Conservation (phyloP, 2,329 filamentous ascomycete species). For the Phaeosphaeria sp. region DNA sequence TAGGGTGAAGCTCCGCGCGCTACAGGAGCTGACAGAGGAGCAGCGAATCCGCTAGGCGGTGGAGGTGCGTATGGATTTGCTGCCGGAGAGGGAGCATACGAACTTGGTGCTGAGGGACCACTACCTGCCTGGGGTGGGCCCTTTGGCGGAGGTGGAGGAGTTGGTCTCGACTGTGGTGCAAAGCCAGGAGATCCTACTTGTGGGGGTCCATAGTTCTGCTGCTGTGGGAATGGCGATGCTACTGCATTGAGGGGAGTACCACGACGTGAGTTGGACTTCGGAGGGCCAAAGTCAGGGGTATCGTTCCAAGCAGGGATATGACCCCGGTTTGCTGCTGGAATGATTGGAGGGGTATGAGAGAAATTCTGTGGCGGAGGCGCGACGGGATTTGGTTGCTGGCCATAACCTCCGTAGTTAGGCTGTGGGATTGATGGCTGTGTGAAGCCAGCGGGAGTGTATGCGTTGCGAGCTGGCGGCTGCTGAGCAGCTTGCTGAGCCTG, state of each 20-base stretch:
- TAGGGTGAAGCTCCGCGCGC: slow-evolving; percentile 84
- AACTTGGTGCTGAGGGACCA: slow-evolving; percentile 61
- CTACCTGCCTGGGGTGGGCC: slow-evolving; percentile 56
- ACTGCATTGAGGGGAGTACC: slow-evolving; percentile 76
- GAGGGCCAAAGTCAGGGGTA: slow-evolving; percentile 75
- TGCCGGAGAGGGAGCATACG: slow-evolving; percentile 66
- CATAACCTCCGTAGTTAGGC: slow-evolving; percentile 54
- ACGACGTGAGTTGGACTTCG: slow-evolving; percentile 74
- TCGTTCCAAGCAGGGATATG: slow-evolving; percentile 92
- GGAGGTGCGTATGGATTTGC: slow-evolving; percentile 65
- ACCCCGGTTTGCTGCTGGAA: slow-evolving; percentile 71
- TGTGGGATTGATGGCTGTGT: slow-evolving; percentile 52
- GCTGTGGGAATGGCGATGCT: slow-evolving; percentile 75
- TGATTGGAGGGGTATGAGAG: slow-evolving; percentile 65
- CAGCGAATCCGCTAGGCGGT: slow-evolving; percentile 52
- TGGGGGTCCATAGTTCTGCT: slow-evolving; percentile 60
- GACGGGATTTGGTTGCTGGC: slow-evolving; percentile 52
- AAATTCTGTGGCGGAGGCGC: slow-evolving; percentile 68
- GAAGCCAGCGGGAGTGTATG: slow-evolving; percentile 55
- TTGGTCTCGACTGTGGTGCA: slow-evolving; percentile 64
- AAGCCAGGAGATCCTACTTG: slow-evolving; percentile 59
- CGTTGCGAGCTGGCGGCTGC: slow-evolving; percentile 44
- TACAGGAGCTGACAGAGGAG: slow-evolving; percentile 63
- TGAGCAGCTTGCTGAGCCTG: slow-evolving; percentile 3
- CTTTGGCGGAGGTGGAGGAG: slow-evolving; percentile 84